Conservation (phyloP, 2,329 filamentous ascomycete species). For the Cladosporium phlei region DNA sequence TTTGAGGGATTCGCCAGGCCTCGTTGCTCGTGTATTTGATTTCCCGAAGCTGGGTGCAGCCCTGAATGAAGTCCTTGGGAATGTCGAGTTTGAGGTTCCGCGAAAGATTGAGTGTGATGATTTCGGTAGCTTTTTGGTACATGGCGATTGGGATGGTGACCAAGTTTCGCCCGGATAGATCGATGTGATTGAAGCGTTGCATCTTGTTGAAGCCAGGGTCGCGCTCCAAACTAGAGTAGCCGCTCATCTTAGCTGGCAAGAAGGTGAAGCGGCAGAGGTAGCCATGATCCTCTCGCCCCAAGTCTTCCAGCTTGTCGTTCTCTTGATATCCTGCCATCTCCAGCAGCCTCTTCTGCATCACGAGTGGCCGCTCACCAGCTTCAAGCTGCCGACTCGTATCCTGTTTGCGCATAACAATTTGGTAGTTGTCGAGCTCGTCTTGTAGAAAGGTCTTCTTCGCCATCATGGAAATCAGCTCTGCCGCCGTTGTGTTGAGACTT, state of each 20-base stretch:
- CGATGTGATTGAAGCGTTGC: conserved; percentile 90
- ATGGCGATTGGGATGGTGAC: conserved; percentile 92
- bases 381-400: conserved; percentile 78
- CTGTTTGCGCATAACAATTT: conserved; percentile 92
- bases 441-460: conserved; percentile 91
- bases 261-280: conserved; percentile 97
- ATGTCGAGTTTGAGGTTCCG: conserved; percentile 88
- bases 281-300: conserved; percentile 94
- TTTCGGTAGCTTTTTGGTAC: conserved; percentile 86
- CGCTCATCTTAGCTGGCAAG: conserved; percentile 79
- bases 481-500: conserved; percentile 74
- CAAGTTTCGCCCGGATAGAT: conserved; percentile 82
- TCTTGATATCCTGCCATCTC: conserved; percentile 89
- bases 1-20: conserved; percentile 76
- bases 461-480: conserved; percentile 82
- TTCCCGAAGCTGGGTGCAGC: conserved; percentile 83
- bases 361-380: conserved; percentile 72
- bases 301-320: conserved; percentile 81
- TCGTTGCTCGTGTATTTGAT: conserved; percentile 97
- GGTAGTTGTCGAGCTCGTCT: conserved; percentile 87
- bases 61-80: conserved; percentile 92
- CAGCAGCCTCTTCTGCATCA: conserved; percentile 86
- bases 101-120: conserved; percentile 90
- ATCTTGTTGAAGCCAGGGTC: conserved; percentile 77
- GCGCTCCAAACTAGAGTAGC: conserved; percentile 64